Evolutionary conservation across 139 green algal species (phyloP).

Genomic region (Chlorella sp.): DNA sequence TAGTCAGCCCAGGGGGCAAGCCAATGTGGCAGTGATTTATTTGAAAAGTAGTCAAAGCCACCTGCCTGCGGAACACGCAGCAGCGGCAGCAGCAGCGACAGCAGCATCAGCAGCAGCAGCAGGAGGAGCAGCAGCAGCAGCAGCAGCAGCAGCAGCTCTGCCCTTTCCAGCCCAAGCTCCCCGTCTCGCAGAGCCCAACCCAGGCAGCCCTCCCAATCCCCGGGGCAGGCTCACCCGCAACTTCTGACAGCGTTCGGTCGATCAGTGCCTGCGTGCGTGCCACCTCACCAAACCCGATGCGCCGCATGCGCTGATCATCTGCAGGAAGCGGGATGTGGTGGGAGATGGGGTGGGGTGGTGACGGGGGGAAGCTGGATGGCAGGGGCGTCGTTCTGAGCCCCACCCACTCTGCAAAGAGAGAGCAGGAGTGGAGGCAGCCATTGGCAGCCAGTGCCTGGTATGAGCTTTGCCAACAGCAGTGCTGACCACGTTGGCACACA

Average conservation of each 20-base stretch:
- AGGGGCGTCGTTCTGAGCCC: too few relatives aligned
- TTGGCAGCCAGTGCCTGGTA: neutral
- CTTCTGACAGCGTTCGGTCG: conserved; percentile 56
- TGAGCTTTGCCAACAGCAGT: too few relatives aligned
- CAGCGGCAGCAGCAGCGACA: too few relatives aligned
- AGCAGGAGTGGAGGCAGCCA: neutral
- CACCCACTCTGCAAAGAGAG: neutral
- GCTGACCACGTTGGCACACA: too few relatives aligned
- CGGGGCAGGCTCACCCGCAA: conserved; percentile 38
- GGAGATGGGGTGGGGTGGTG: too few relatives aligned
- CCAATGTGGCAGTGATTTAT: neutral
- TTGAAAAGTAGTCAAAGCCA: neutral
- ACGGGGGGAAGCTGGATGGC: neutral
- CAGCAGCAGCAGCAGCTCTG: too few relatives aligned
- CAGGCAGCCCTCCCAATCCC: neutral
- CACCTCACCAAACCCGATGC: conserved; percentile 67
- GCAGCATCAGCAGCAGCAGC: too few relatives aligned
- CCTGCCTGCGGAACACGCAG: neutral
- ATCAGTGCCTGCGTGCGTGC: conserved; percentile 49
- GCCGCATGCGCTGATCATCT: conserved; percentile 50
- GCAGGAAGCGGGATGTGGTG: conserved; percentile 36
- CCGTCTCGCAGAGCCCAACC: too few relatives aligned
- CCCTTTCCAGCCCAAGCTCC: neutral
- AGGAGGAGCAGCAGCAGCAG: too few relatives aligned
- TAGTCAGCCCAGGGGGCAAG: neutral